Evolutionary conservation across 2,329 filamentous ascomycete species (phyloP).

Genomic region (Paecilomyces formosus): DNA sequence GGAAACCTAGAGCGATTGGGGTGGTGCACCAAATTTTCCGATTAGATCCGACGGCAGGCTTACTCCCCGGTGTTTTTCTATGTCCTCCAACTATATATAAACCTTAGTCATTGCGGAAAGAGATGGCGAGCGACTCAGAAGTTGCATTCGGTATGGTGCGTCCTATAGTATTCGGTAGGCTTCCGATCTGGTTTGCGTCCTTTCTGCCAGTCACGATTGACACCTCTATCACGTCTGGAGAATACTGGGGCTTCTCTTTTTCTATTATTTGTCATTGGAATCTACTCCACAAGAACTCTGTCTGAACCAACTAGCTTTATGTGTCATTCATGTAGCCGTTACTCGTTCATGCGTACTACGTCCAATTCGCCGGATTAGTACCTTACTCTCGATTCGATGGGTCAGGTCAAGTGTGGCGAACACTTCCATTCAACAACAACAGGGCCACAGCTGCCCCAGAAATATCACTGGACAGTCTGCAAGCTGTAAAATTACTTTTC

Average conservation of each 20-base stretch:
- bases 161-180: background rate
- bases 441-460: background rate
- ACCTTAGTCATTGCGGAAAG: background rate
- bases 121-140: background rate
- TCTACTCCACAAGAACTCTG: background rate
- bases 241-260: background rate
- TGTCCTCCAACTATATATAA: background rate
- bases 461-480: background rate
- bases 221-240: no score
- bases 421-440: no score
- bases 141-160: background rate
- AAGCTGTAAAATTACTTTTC: background rate
- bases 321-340: no score
- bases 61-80: background rate
- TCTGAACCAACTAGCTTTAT: background rate
- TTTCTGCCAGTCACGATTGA: no score
- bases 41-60: background rate
- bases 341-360: background rate
- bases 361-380: no score
- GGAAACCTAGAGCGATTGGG: background rate
- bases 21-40: background rate
- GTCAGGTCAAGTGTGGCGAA: background rate
- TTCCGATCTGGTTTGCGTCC: background rate
- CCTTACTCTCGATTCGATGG: background rate
- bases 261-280: background rate